phyloP scores from a whole-genome alignment of 768 basidiomycete species.

The Boletus reticulatus region DNA sequence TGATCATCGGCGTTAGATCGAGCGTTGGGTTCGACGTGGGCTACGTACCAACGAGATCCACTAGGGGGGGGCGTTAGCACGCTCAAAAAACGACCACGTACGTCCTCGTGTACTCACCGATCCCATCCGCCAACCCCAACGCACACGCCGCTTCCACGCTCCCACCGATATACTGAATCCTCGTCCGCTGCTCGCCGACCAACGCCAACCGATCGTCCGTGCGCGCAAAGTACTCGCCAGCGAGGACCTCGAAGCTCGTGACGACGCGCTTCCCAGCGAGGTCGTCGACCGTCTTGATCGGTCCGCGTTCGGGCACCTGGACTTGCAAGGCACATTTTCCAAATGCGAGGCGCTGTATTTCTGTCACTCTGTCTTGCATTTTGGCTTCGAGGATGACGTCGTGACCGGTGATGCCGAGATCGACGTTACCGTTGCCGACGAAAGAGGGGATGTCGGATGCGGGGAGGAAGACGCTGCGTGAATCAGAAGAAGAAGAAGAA shows the following conservation, averaged over 20 bases:
- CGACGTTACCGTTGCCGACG: constrained; percentile 95
- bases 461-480: constrained; percentile 85
- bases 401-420: constrained; percentile 96
- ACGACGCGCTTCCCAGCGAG: constrained; percentile 92
- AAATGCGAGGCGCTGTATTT: constrained; percentile 83
- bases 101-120: constrained; percentile 53
- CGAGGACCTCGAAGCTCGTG: constrained; percentile 91
- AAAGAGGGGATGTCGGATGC: constrained; percentile 98
- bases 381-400: constrained; percentile 92
- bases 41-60: constrained; percentile 85
- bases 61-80: constrained; percentile 37
- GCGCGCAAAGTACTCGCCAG: constrained; percentile 70
- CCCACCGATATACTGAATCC: constrained; percentile 94
- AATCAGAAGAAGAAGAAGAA: neutral
- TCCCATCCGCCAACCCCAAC: constrained; percentile 93
- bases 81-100: neutral
- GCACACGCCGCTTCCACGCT: constrained; percentile 98
- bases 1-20: neutral
- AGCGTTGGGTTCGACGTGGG: constrained; percentile 25
- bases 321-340: constrained; percentile 90
- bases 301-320: constrained; percentile 80
- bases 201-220: constrained; percentile 57
- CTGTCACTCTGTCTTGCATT: constrained; percentile 75
- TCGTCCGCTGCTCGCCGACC: constrained; percentile 59
- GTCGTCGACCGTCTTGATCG: constrained; percentile 69